Evolutionary conservation across 345 rosid species (phyloP).

Genomic region (Citrus cavaleriei): DNA sequence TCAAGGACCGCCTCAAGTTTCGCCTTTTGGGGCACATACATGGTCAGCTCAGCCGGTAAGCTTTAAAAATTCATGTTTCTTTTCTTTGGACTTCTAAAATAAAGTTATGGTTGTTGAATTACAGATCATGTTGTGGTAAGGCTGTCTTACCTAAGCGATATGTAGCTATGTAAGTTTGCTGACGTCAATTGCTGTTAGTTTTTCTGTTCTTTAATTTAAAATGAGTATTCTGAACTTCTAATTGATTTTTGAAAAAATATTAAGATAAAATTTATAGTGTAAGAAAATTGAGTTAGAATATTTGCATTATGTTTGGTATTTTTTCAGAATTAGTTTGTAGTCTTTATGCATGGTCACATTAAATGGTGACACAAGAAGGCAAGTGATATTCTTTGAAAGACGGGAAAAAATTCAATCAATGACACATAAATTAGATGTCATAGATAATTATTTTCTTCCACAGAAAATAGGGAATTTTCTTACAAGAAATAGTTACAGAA

Average conservation of each 20-base stretch:
- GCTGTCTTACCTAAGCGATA: background rate
- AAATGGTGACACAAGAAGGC: background rate
- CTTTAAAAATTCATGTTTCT: background rate
- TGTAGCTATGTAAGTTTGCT: background rate
- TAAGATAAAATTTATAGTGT: background rate
- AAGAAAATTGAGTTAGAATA: background rate
- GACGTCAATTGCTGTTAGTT: background rate
- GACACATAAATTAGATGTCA: background rate
- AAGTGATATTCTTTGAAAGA: background rate
- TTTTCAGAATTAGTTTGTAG: background rate
- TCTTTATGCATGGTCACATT: background rate
- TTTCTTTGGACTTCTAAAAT: background rate
- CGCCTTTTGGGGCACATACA: conserved; percentile 67
- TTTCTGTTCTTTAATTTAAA: background rate
- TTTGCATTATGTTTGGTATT: background rate
- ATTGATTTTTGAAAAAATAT: no score
- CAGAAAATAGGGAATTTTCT: background rate
- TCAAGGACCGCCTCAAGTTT: conserved; percentile 39
- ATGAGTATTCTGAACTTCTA: background rate
- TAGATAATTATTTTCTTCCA: background rate
- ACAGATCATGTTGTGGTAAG: background rate
- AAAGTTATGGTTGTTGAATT: background rate
- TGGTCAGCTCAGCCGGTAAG: conserved; percentile 45
- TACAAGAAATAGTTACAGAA: background rate
- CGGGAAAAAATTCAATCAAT: background rate